These are phyloP conservation scores for Elsinoe arachidis DNA, from an alignment of 2,329 filamentous ascomycete species.

Conservation along the genomic window DNA sequence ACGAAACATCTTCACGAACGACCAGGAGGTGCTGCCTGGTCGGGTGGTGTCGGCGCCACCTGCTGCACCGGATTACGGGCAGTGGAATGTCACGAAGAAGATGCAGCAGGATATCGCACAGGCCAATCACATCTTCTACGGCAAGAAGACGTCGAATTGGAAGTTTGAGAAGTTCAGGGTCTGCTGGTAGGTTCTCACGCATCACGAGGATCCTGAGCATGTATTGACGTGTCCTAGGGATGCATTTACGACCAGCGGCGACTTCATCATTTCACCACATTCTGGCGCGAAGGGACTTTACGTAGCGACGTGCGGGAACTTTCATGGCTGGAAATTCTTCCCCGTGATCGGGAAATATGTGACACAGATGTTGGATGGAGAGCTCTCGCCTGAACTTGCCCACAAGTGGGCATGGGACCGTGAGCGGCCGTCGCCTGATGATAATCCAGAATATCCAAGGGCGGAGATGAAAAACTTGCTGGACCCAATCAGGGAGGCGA, in stretches of 20 bases:
- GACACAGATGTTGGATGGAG: slow-evolving; percentile 28
- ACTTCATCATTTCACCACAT: slow-evolving; percentile 42
- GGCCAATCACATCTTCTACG: slow-evolving; percentile 52
- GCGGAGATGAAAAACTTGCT: slow-evolving; percentile 49
- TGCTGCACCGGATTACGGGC: slow-evolving; percentile 47
- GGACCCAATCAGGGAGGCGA: slow-evolving; percentile 23
- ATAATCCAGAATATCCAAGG: slow-evolving; percentile 50
- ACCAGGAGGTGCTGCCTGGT: slow-evolving; percentile 44
- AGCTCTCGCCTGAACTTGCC: slow-evolving; percentile 35
- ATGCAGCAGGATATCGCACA: slow-evolving; percentile 53
- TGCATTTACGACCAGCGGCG: slow-evolving; percentile 52
- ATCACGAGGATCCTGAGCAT: not conserved
- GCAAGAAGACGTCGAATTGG: slow-evolving; percentile 47
- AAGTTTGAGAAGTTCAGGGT: slow-evolving; percentile 55
- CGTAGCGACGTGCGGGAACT: slow-evolving; percentile 39
- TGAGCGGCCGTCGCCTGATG: slow-evolving; percentile 44
- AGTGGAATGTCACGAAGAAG: slow-evolving; percentile 51
- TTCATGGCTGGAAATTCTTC: slow-evolving; percentile 33
- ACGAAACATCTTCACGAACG: slow-evolving; percentile 51
- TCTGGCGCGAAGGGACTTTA: slow-evolving; percentile 34
- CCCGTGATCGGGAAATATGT: slow-evolving; percentile 30
- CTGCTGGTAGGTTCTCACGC: slow-evolving; percentile 49
- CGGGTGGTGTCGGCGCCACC: slow-evolving; percentile 51
- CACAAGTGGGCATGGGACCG: slow-evolving; percentile 53
- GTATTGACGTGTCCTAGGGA: slow-evolving; percentile 41